These are phyloP conservation scores for Cymbidium sinense DNA, from an alignment of 106 monocot genomes.

Conservation along the genomic window DNA sequence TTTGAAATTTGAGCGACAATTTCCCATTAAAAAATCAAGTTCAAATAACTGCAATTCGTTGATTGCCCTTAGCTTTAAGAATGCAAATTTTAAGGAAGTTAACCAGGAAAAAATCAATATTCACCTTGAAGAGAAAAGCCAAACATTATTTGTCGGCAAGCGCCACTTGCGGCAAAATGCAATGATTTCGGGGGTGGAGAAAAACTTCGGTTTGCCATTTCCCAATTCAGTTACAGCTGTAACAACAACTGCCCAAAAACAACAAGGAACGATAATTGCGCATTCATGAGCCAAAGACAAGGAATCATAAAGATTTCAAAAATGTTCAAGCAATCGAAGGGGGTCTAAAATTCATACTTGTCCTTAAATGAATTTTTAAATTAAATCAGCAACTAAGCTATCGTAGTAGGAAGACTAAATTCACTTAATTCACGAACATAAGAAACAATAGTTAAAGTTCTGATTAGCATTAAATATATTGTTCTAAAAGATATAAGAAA, in stretches of 20 bases:
- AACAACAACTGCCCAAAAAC: constrained; percentile 65
- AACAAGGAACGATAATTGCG: background rate
- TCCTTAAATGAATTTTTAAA: background rate
- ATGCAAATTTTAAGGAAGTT: background rate
- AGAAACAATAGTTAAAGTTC: background rate
- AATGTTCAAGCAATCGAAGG: background rate
- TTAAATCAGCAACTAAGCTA: background rate
- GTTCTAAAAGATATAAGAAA: background rate
- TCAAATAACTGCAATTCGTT: background rate
- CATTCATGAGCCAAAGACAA: background rate
- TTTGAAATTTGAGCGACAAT: background rate
- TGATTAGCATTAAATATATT: background rate
- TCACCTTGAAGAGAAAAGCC: constrained; percentile 96
- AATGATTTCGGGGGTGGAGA: constrained; percentile 84
- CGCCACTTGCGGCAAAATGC: constrained; percentile 97
- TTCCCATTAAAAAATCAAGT: background rate
- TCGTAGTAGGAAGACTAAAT: background rate
- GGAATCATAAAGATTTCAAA: constrained; percentile 3
- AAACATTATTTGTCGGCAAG: constrained; percentile 92
- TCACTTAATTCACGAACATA: background rate
- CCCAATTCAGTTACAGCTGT: constrained; percentile 96
- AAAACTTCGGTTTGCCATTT: constrained; percentile 87
- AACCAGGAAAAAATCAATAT: background rate
- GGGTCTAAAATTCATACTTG: background rate
- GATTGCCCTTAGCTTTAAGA: background rate